Percentiles rank a stretch among this genome's conserved stretches.
phyloP scores from a whole-genome alignment of 108 stramenopile species.

The Licmophora abbreviata region DNA sequence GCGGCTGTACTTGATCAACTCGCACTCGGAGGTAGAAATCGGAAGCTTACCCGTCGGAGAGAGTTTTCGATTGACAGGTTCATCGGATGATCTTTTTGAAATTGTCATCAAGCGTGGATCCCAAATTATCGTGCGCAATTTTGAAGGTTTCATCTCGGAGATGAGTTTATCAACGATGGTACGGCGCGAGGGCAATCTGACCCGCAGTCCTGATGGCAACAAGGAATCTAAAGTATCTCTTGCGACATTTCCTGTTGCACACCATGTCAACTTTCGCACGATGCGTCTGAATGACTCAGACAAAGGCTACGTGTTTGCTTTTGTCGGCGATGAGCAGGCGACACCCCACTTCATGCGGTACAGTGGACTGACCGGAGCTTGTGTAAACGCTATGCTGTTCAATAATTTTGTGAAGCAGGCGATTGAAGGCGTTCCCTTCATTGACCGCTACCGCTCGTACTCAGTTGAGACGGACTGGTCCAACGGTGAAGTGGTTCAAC shows the following conservation, averaged over 20 bases:
- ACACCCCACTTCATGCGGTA: slow-evolving; percentile 36
- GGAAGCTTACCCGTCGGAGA: slow-evolving; percentile 15
- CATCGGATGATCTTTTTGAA: slow-evolving; percentile 14
- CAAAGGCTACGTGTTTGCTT: slow-evolving; percentile 23
- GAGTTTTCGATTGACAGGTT: slow-evolving; percentile 14
- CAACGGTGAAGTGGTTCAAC: slow-evolving; percentile 20
- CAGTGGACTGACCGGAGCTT: slow-evolving; percentile 20
- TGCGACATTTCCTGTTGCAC: slow-evolving; percentile 25
- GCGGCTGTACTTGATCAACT: slow-evolving; percentile 17
- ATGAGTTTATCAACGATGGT: slow-evolving; percentile 9
- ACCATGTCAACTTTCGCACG: slow-evolving; percentile 25
- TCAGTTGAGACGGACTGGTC: slow-evolving; percentile 21
- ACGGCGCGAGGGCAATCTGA: slow-evolving; percentile 19
- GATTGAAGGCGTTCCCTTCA: slow-evolving; percentile 19
- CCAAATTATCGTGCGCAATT: slow-evolving; percentile 15
- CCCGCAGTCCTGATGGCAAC: slow-evolving; percentile 18
- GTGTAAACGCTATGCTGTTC: slow-evolving; percentile 26
- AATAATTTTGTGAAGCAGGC: slow-evolving; percentile 19
- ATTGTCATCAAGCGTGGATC: slow-evolving; percentile 12
- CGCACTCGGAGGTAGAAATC: slow-evolving; percentile 7
- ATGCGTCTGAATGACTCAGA: slow-evolving; percentile 15
- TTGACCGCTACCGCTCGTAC: slow-evolving; percentile 13
- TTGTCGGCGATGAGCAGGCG: slow-evolving; percentile 26
- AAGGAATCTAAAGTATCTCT: slow-evolving; percentile 21
- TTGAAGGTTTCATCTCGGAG: slow-evolving; percentile 17